Conservation (phyloP, 129 eudicot genomes). For the Flaveria trinervia region DNA sequence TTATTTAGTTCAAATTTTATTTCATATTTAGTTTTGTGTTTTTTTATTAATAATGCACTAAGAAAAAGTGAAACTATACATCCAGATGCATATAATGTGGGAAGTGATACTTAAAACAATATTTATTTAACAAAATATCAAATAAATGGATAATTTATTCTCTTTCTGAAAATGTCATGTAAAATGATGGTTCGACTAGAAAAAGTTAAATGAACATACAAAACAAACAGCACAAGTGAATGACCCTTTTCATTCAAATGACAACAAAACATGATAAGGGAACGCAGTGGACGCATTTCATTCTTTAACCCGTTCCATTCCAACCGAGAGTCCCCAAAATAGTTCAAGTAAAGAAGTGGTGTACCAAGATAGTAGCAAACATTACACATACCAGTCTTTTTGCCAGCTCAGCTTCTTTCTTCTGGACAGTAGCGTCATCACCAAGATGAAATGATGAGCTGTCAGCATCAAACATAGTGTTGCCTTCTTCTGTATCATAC, state of each 20-base stretch:
- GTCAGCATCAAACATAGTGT: constrained; percentile 55
- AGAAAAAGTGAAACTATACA: too few relatives aligned
- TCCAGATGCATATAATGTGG: too few relatives aligned
- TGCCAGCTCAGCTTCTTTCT: constrained; percentile 63
- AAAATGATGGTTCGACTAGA: neutral
- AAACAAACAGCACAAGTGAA: neutral
- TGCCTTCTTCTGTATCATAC: constrained; percentile 76
- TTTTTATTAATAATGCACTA: neutral
- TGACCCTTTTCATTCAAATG: constrained; percentile 6
- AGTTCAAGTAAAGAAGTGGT: neutral
- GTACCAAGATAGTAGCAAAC: neutral
- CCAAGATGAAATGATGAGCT: constrained; percentile 63
- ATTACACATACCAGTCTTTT: constrained; percentile 55
- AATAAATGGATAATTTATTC: neutral
- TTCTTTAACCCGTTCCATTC: neutral
- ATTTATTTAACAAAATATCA: neutral
- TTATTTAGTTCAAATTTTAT: neutral
- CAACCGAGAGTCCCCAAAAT: neutral
- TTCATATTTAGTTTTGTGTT: neutral
- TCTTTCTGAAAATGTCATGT: neutral
- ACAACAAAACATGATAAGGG: neutral
- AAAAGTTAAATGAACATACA: neutral
- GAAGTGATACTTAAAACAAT: too few relatives aligned
- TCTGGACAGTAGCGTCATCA: constrained; percentile 54
- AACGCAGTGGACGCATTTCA: neutral